Conservation (phyloP, 1,139 yeast genomes). For the Kodamaea fungicola region DNA sequence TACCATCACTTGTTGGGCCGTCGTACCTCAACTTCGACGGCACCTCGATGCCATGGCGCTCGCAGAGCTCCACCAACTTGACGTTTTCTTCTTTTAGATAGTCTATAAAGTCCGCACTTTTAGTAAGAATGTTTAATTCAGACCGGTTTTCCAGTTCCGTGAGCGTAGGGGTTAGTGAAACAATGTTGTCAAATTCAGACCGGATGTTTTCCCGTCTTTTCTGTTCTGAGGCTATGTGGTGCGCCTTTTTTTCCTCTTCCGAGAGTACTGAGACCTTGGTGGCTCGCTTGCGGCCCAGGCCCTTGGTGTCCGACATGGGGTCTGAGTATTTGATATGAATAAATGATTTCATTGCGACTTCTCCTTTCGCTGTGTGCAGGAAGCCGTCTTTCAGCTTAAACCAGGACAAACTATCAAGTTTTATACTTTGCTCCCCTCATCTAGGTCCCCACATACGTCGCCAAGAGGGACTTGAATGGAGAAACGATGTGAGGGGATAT, state of each 20-base stretch:
- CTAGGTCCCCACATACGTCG: too few species aligned
- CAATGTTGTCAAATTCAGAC: constrained; percentile 45
- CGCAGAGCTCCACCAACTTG: constrained; percentile 32
- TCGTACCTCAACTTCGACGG: constrained; percentile 37
- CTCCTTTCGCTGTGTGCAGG: background rate
- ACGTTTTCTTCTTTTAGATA: constrained; percentile 37
- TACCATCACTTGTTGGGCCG: constrained; percentile 31
- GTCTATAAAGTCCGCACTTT: constrained; percentile 47
- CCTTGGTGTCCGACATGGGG: constrained; percentile 5
- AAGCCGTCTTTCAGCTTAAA: background rate
- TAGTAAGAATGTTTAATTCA: constrained; percentile 43
- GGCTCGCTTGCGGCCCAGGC: constrained; percentile 14
- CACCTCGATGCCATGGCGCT: constrained; percentile 33
- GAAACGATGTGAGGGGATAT: too few species aligned
- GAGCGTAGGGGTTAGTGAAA: constrained; percentile 40
- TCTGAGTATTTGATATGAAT: constrained; percentile 4
- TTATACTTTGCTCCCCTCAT: too few species aligned
- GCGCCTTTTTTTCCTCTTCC: constrained; percentile 50
- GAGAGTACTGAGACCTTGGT: constrained; percentile 32
- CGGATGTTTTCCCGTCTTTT: constrained; percentile 46
- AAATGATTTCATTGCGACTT: background rate
- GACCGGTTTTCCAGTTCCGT: constrained; percentile 43
- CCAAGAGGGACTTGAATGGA: too few species aligned
- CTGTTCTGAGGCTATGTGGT: constrained; percentile 51
- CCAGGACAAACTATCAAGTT: too few species aligned